These are phyloP conservation scores for Laguncularia racemosa DNA, from an alignment of 345 rosid species.

Conservation along the genomic window DNA sequence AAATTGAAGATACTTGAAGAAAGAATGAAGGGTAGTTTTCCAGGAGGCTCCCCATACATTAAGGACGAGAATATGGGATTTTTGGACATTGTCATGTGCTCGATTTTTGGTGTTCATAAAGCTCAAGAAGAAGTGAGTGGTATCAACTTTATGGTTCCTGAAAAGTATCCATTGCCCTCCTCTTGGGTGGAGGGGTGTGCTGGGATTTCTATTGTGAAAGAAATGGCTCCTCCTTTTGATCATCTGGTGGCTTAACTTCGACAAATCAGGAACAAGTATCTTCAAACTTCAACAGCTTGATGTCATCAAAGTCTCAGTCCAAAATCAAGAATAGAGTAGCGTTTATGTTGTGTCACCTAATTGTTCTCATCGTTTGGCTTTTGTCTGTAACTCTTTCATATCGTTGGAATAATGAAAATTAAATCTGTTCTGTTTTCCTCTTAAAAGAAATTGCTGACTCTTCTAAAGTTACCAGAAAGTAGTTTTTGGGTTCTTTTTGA, in stretches of 20 bases:
- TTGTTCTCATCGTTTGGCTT: too few species aligned
- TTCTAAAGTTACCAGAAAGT: too few species aligned
- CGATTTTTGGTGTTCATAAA: conserved; percentile 23
- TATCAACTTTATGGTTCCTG: conserved; percentile 21
- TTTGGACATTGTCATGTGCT: conserved; percentile 22
- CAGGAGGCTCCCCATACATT: conserved; percentile 12
- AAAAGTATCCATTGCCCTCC: conserved; percentile 22
- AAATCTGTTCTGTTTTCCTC: too few species aligned
- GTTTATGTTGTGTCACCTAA: too few species aligned
- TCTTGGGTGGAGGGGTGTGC: conserved; percentile 28
- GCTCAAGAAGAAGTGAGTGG: conserved; percentile 29
- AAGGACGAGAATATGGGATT: conserved; percentile 19
- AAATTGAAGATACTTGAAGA: conserved; percentile 31
- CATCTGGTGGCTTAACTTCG: conserved; percentile 18
- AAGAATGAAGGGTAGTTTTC: conserved; percentile 27
- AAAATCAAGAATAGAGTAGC: background rate
- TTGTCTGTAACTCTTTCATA: too few species aligned
- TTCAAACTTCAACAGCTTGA: background rate
- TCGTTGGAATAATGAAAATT: too few species aligned
- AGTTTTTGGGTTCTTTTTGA: too few species aligned
- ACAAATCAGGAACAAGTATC: conserved; percentile 11
- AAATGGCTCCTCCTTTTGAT: conserved; percentile 21
- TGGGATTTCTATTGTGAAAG: conserved; percentile 20
- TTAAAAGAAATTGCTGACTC: too few species aligned
- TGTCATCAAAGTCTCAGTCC: background rate